Conservation (phyloP, 441 rosid genomes). For the Sinapis alba region DNA sequence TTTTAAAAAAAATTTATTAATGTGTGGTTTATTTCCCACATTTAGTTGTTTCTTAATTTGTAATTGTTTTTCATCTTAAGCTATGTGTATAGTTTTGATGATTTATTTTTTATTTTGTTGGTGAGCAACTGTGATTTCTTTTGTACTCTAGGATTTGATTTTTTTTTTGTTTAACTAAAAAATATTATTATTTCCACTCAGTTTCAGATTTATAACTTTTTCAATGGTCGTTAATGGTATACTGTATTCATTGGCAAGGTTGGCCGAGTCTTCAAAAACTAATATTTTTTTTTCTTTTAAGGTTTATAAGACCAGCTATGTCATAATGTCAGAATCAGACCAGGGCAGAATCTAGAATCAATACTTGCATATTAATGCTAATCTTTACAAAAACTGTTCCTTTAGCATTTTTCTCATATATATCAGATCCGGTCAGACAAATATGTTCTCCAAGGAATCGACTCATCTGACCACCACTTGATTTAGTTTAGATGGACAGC, state of each 20-base stretch:
- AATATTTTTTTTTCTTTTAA: not conserved
- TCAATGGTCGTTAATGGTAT: constrained; percentile 13
- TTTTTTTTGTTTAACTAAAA: too few species aligned
- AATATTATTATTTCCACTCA: not conserved
- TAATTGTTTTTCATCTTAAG: not conserved
- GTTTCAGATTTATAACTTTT: not conserved
- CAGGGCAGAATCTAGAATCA: not conserved
- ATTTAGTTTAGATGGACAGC: too few species aligned
- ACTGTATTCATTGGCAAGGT: not conserved
- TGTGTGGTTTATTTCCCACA: not conserved
- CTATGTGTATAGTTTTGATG: constrained; percentile 17
- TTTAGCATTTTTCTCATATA: too few species aligned
- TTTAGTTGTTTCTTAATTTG: not conserved
- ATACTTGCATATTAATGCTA: not conserved
- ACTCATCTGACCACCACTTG: too few species aligned
- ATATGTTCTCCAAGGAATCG: too few species aligned
- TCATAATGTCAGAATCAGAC: not conserved
- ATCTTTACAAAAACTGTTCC: too few species aligned
- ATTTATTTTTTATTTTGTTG: not conserved
- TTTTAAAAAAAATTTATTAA: too few species aligned
- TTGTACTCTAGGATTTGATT: not conserved
- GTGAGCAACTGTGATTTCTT: not conserved
- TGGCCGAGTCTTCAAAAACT: not conserved
- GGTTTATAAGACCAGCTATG: not conserved
- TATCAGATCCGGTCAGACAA: too few species aligned